These are phyloP conservation scores for Mycocentrospora acerina DNA, from an alignment of 2,329 filamentous ascomycete genomes.

Conservation along the genomic window DNA sequence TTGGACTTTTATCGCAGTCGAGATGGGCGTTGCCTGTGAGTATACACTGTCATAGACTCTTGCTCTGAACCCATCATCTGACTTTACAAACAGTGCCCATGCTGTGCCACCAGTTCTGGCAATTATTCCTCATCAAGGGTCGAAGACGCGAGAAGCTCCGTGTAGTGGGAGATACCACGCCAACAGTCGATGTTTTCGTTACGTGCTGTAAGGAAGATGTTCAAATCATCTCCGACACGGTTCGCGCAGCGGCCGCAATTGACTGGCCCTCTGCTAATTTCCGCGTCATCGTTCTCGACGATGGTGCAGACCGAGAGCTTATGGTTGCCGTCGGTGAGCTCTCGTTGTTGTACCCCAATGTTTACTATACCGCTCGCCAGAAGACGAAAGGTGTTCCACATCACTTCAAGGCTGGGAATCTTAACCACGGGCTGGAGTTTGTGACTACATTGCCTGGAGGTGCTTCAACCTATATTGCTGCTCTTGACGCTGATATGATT, in stretches of 20 bases:
- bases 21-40: constrained; percentile 9
- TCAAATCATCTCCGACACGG: constrained; percentile 42
- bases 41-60: background rate
- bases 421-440: constrained; percentile 55
- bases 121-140: constrained; percentile 7
- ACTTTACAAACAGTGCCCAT: background rate
- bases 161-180: constrained; percentile 18
- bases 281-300: constrained; percentile 39
- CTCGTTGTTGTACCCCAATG: constrained; percentile 42
- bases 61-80: background rate
- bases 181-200: constrained; percentile 48
- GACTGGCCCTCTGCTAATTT: constrained; percentile 36
- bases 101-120: constrained; percentile 9
- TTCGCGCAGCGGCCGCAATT: constrained; percentile 6
- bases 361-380: constrained; percentile 47
- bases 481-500: constrained; percentile 69
- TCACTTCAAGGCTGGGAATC: constrained; percentile 65
- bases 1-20: constrained; percentile 8
- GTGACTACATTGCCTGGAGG: constrained; percentile 34
- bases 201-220: constrained; percentile 49
- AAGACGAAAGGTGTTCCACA: constrained; percentile 46
- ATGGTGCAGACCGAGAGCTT: constrained; percentile 32
- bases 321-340: constrained; percentile 40
- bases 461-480: constrained; percentile 61
- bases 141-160: constrained; percentile 4